A percentile compares a stretch with the other conserved stretches of the same genome.
These are phyloP conservation scores for Boletus fagicola DNA, from an alignment of 768 basidiomycete species.

Conservation along the genomic window DNA sequence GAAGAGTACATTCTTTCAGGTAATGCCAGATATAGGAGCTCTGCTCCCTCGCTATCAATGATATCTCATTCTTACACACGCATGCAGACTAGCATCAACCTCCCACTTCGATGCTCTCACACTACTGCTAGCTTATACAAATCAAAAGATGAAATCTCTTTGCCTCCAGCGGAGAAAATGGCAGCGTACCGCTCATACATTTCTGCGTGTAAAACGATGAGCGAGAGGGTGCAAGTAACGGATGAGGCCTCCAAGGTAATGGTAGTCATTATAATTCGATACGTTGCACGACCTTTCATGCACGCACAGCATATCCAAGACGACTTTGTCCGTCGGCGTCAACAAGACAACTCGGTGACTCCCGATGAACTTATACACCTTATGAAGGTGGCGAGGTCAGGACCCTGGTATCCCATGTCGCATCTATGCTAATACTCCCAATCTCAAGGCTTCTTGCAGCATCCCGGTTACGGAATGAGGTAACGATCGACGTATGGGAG, in stretches of 20 bases:
- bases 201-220: constrained; percentile 49
- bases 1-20: constrained; percentile 74
- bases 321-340: constrained; percentile 58
- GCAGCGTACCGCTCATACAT: constrained; percentile 57
- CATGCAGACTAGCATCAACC: constrained; percentile 54
- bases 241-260: constrained; percentile 60
- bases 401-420: background rate
- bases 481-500: constrained; percentile 63
- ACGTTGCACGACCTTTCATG: background rate
- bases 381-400: constrained; percentile 71
- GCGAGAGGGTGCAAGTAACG: constrained; percentile 51
- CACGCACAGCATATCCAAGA: constrained; percentile 64
- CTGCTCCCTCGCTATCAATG: background rate
- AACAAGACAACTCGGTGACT: constrained; percentile 38
- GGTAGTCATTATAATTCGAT: background rate
- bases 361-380: constrained; percentile 64
- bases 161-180: constrained; percentile 50
- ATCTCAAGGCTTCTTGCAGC: constrained; percentile 56
- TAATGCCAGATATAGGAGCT: constrained; percentile 21
- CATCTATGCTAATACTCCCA: constrained; percentile 6
- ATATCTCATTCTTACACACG: background rate
- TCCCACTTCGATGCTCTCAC: constrained; percentile 45
- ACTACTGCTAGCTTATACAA: constrained; percentile 48
- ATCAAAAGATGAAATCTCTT: constrained; percentile 37
- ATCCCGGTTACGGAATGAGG: constrained; percentile 53